Evolutionary conservation across 345 rosid genomes (phyloP), one percentile per base, ranked within the genome.

Genomic region (Linum tenue): DNA sequence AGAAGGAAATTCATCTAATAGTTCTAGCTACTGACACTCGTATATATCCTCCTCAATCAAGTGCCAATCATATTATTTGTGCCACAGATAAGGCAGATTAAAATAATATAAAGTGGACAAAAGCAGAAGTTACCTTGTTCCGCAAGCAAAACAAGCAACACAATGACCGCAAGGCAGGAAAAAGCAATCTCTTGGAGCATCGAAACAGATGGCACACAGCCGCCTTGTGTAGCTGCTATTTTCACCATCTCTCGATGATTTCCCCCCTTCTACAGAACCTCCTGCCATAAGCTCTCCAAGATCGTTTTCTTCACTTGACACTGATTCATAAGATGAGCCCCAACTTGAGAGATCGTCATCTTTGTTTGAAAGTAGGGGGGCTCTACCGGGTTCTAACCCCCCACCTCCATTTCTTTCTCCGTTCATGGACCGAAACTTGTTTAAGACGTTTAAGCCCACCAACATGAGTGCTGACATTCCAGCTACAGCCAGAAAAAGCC

Each of bases 151-250:
- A 76, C 96, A 95, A 71, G 99, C 84, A 36, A 91, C 85, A 63
- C 95, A 95, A 71, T 91, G 97, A 50, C 99, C 99, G 69, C 99
- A 95, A 14, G 96, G 96, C 81, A 95, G 97, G 79, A 95, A 94
- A 78, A 91, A 95, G 79, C 99, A 91, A 73, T 87, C 97, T 75
- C 99, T 89, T 6, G 96, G 95, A 63, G 95, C 99, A 78, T 95
- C 99, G 70, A 80, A 95, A 83, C 99, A 95, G 59, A 95, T 91
- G 2, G 91, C 96, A 78, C 99, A 95, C 38, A 91, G 95, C n/a
- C 88, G 89, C 56, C 82, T 80, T 17, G 94, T 95, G 70, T 81
- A 83, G 69, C 83, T 88, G 64, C 76, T 71, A 56, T 80, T 80
- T 76, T 89, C 94, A 65, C 83, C 80, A 50, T 84, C 91, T 60